Evolutionary conservation across 2,329 filamentous ascomycete genomes (phyloP), one percentile per base, ranked within the genome.

Genomic region (Cryphonectria radicalis): DNA sequence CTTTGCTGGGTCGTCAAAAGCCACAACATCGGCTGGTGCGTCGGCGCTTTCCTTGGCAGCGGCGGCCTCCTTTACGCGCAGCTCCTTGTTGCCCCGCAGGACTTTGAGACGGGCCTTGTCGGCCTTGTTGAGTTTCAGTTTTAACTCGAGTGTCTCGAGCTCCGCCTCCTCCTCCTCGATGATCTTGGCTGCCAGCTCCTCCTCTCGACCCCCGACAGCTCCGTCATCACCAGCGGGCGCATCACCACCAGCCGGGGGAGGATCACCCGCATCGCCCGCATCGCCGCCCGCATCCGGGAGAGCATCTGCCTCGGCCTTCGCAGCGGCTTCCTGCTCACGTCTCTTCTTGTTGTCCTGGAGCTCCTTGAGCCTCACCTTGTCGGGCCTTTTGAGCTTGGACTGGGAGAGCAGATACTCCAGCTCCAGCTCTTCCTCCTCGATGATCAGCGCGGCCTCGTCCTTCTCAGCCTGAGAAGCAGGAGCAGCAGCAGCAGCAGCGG

Each of bases 101-200:
- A 53, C 69, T 25, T 73, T 66, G 37, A 73, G 32, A 50, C 72
- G 72, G 50, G 63, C 37, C 32, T 63, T 73, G 13, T 73, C 72
- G 5, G 46, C 0, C 62, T 57, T 71, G 40, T 69, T 71, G 40
- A 69, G 72, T 25, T 73, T 73, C 32, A 63, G 25, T 22, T 69
- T 67, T 40, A 66, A 67, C n/a, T 71, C 28, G 57, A 73, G 55
- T 1, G 67, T 1, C 11, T 73, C 69, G 32, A 73, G 69, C 25
- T 73, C 72, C 8, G 46, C 5, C 50, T 73, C 72, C 53, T 73
- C 71, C 35, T 73, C 69, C 37, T 73, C 67, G 28, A 66, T 53
- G 46, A 71, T 68, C 25, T 43, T 59, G n/a, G n/a, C 70, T 17
- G 66, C 69, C 32, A 67, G 4, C 2, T 71, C 63, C 17, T 73